phyloP scores from a whole-genome alignment of 1,284 basidiomycete species.

The Puccinia brachypodii region DNA sequence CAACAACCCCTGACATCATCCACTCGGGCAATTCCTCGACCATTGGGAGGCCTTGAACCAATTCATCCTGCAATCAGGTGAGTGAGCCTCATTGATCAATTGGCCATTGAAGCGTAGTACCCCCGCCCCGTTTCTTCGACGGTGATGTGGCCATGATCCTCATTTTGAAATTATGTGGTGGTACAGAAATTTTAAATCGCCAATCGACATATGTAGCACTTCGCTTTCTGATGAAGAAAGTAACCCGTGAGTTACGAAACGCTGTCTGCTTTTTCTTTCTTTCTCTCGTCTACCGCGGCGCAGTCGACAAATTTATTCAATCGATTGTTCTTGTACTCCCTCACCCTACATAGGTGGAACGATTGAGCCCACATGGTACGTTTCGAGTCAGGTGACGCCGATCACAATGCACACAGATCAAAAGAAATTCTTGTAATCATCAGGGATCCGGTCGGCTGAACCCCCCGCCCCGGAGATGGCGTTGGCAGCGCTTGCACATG shows the following conservation, averaged over 20 bases:
- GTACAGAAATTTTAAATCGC: background rate
- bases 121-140: background rate
- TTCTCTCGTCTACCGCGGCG: too few species aligned
- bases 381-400: too few species aligned
- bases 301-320: too few species aligned
- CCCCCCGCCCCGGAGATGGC: too few species aligned
- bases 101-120: background rate
- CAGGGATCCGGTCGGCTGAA: too few species aligned
- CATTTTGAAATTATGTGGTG: background rate
- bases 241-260: background rate
- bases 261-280: too few species aligned
- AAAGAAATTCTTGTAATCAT: too few species aligned
- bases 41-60: background rate
- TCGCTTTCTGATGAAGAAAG: background rate
- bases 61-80: constrained; percentile 22
- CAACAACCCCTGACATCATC: background rate
- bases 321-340: too few species aligned
- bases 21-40: background rate
- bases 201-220: background rate
- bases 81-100: background rate
- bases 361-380: too few species aligned
- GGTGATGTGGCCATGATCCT: background rate
- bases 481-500: too few species aligned
- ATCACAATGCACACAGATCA: too few species aligned
- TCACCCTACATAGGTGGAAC: too few species aligned